phyloP scores from a whole-genome alignment of 169 alveolate genomes.

The Cryptosporidium viatorum region DNA sequence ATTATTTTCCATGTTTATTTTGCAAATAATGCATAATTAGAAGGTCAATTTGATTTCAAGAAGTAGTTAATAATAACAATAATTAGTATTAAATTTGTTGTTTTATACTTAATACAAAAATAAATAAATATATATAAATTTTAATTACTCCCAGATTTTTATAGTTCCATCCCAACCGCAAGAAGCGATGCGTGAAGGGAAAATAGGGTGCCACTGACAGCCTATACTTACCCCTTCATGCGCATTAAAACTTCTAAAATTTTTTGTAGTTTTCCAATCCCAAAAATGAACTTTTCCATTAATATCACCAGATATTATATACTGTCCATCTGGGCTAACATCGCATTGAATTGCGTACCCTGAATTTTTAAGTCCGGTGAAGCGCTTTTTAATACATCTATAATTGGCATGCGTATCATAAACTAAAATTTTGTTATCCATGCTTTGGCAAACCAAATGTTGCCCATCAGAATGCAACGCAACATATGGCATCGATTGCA shows the following conservation, averaged over 20 bases:
- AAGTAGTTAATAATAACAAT: background rate
- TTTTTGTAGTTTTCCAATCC: constrained; percentile 96
- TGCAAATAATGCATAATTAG: background rate
- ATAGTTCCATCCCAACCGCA: constrained; percentile 97
- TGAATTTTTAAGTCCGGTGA: constrained; percentile 92
- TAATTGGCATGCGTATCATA: constrained; percentile 92
- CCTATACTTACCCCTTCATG: constrained; percentile 95
- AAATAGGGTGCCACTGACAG: constrained; percentile 96
- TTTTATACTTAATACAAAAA: background rate
- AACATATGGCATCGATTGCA: constrained; percentile 94
- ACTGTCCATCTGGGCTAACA: constrained; percentile 95
- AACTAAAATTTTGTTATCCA: constrained; percentile 94
- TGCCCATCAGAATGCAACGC: constrained; percentile 93
- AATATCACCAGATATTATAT: constrained; percentile 94
- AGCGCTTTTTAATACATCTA: constrained; percentile 91
- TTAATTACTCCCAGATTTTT: constrained; percentile 93
- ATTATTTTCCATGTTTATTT: constrained; percentile 21
- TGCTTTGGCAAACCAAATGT: constrained; percentile 94
- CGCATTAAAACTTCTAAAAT: constrained; percentile 91
- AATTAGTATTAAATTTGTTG: background rate
- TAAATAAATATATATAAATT: background rate
- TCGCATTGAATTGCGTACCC: constrained; percentile 96
- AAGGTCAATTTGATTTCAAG: background rate
- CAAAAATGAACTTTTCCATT: constrained; percentile 95
- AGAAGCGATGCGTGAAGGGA: constrained; percentile 93